Base-by-base conservation (phyloP, 176 grass and related monocot genomes). In the Aechmea fasciata region DNA sequence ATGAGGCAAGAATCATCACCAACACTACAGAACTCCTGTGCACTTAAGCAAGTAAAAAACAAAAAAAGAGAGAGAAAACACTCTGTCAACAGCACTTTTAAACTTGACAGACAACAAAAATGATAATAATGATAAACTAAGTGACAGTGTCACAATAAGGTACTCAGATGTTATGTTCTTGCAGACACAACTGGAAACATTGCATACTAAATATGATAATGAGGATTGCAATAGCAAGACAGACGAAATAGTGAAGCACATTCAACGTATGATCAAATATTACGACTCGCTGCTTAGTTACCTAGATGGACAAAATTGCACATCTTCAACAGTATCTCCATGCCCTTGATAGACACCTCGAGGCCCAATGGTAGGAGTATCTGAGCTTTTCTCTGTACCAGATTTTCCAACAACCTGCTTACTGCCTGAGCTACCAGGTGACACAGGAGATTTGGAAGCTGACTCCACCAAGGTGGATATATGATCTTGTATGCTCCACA, bases 1-100 rank as follows among this genome's bases (percentile, higher is more conserved):
- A 99, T 93, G 77, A 99, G 89, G 67, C 89, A 88, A 72, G 84
- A 84, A 88, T 99, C 94, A 72, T 99, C 94, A 52, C 94, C 84
- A 15, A 99, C 89, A 65, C 94, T 99, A 87, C 94, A 99, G 72
- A 99, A 99, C 57, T 99, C 94, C 69, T 90, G 89, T 57, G 81
- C 86, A 77, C 93, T 92, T 77, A 73, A 92, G 67, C 53, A 67
- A 22, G 53, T 47, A 75, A 79, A 69, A 10, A 17, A 48, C 47
- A 50, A 65, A 50, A 29, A 80, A 75, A 85, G 3, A 88, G 51
- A 13, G 23, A 74, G 23, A 50, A 48, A 0, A 28, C 33, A 41
- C 33, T 41, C 5, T 41, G 33, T 41, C 33, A 41, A 41, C 33
- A 41, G 33, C 33, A 41, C 33, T 41, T 41, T 41, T 41, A 10